Conservation (phyloP, 1,284 basidiomycete species). For the Rhodotorula sp. region DNA sequence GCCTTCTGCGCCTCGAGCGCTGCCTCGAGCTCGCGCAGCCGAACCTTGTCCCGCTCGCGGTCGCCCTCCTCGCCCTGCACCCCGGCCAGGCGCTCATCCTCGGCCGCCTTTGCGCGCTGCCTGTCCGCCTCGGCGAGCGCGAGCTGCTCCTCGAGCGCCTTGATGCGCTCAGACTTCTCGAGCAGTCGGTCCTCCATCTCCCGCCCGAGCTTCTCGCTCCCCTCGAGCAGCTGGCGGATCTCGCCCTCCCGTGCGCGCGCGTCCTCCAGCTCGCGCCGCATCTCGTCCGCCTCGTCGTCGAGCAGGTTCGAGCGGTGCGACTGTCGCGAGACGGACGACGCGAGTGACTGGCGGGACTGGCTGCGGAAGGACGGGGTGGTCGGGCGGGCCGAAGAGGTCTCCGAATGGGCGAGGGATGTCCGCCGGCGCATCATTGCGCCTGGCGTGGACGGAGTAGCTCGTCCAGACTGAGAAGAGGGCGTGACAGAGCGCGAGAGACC, state of each 20-base stretch:
- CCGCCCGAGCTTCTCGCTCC: conserved; percentile 53
- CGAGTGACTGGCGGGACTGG: conserved; percentile 33
- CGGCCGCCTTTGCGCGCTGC: conserved; percentile 12
- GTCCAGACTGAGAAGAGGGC: conserved; percentile 21
- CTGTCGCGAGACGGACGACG: conserved; percentile 30
- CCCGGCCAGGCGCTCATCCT: conserved; percentile 11
- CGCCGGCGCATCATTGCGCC: conserved; percentile 20
- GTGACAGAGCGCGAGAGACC: conserved; percentile 27
- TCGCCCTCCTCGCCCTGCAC: conserved; percentile 28
- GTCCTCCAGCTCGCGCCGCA: conserved; percentile 58
- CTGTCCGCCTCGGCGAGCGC: conserved; percentile 18
- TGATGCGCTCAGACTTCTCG: conserved; percentile 19
- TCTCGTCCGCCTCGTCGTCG: conserved; percentile 54
- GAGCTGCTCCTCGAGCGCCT: conserved; percentile 14
- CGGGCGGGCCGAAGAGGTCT: conserved; percentile 9
- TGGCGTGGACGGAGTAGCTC: conserved; percentile 27
- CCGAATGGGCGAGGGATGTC: conserved; percentile 14
- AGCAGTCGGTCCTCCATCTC: conserved; percentile 39
- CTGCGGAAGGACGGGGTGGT: conserved; percentile 26
- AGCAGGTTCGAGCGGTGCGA: conserved; percentile 17
- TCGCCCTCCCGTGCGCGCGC: conserved; percentile 54
- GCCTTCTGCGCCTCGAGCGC: conserved; percentile 36
- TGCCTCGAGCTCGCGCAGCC: conserved; percentile 37
- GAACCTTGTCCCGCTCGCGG: conserved; percentile 23
- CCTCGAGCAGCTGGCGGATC: conserved; percentile 39